A percentile compares a stretch with the other conserved stretches of the same genome.
Conservation (phyloP, 192 early-diverging fungal species). For the Rhizoclosmatium globosum region DNA sequence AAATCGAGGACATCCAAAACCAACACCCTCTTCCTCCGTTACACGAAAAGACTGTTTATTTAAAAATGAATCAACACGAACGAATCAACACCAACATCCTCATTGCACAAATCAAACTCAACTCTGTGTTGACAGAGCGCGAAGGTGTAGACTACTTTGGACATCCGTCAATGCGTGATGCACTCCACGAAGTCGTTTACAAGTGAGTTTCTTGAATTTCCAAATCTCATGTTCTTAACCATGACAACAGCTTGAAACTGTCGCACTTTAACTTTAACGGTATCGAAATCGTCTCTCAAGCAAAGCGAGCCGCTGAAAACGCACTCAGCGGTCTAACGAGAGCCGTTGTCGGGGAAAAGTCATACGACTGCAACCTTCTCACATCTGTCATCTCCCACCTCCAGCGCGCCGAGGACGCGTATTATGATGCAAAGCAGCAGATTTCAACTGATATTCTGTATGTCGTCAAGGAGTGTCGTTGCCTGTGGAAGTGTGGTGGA, state of each 20-base stretch:
- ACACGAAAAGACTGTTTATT: slow-evolving; percentile 50
- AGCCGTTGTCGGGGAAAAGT: slow-evolving; percentile 3
- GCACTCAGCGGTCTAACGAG: slow-evolving; percentile 5
- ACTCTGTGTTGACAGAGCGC: slow-evolving; percentile 74
- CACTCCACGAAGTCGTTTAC: slow-evolving; percentile 40
- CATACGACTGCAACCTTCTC: neutral
- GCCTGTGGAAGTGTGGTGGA: neutral
- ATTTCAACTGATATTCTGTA: slow-evolving; percentile 4
- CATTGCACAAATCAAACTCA: slow-evolving; percentile 73
- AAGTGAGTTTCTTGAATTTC: slow-evolving; percentile 2
- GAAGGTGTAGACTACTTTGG: slow-evolving; percentile 79
- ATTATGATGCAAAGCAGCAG: slow-evolving; percentile 5
- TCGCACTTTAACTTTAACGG: slow-evolving; percentile 20
- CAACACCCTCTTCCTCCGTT: slow-evolving; percentile 74
- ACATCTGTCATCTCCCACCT: slow-evolving; percentile 7
- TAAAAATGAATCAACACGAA: slow-evolving; percentile 61
- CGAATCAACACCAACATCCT: slow-evolving; percentile 63
- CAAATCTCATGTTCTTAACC: neutral
- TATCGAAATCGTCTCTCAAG: slow-evolving; percentile 10
- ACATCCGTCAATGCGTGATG: slow-evolving; percentile 65
- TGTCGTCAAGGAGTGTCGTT: slow-evolving; percentile 3
- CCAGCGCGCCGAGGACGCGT: neutral
- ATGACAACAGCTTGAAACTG: slow-evolving; percentile 7
- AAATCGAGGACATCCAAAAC: slow-evolving; percentile 56
- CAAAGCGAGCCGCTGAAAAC: neutral